Evolutionary conservation across 1,284 basidiomycete species (phyloP).

Genomic region (Tilletiaria anomala): DNA sequence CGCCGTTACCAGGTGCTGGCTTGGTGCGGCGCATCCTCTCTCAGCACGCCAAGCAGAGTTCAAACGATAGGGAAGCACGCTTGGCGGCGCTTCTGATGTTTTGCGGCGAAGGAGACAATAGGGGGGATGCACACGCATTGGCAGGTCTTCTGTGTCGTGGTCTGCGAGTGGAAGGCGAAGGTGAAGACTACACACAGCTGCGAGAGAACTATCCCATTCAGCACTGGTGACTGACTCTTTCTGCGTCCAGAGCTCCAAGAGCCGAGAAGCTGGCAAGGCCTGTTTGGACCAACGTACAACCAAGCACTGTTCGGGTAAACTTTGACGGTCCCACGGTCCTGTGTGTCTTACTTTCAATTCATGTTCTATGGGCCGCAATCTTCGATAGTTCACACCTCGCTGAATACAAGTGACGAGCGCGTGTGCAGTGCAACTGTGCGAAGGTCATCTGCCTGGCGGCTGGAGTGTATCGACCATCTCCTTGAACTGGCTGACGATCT

Average conservation of each 20-base stretch:
- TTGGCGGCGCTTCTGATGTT: constrained; percentile 19
- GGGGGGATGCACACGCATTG: constrained; percentile 21
- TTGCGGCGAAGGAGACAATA: constrained; percentile 26
- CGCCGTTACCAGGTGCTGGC: constrained; percentile 15
- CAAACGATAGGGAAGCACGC: neutral
- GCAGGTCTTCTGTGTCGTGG: neutral
- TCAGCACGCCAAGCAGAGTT: neutral
- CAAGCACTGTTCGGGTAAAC: neutral
- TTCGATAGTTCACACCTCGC: too few species aligned
- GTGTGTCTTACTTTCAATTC: too few species aligned
- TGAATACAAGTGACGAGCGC: too few species aligned
- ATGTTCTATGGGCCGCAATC: too few species aligned
- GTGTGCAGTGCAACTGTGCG: too few species aligned
- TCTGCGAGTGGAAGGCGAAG: neutral
- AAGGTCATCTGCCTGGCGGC: neutral
- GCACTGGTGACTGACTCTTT: neutral
- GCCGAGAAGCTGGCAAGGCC: neutral
- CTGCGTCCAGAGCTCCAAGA: neutral
- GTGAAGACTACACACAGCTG: neutral
- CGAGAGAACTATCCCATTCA: neutral
- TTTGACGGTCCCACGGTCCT: too few species aligned
- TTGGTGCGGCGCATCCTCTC: constrained; percentile 10
- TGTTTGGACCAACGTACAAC: neutral
- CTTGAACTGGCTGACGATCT: constrained; percentile 41
- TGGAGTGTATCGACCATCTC: neutral